Percentiles rank a stretch among this genome's conserved stretches.
phyloP scores from a whole-genome alignment of 1,284 basidiomycete species.

The Tilletia horrida region DNA sequence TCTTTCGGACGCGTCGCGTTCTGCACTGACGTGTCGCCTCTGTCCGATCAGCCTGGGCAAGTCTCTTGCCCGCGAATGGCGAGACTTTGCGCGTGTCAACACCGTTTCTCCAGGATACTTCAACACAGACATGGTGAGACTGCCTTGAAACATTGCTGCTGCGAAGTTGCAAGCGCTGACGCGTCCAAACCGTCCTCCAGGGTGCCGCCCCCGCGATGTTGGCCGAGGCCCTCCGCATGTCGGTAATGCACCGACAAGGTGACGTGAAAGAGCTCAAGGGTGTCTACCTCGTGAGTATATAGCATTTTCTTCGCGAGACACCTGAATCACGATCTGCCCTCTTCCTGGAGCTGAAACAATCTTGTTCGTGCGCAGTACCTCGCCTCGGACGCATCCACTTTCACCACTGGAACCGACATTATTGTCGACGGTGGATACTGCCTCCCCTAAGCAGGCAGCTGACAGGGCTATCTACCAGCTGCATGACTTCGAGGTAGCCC shows the following conservation, averaged over 20 bases:
- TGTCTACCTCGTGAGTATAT: conserved; percentile 57
- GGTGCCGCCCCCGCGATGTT: conserved; percentile 22
- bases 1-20: not conserved
- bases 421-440: conserved; percentile 48
- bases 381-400: conserved; percentile 38
- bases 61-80: conserved; percentile 41
- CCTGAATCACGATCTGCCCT: not conserved
- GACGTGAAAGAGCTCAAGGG: conserved; percentile 52
- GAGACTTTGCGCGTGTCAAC: conserved; percentile 54
- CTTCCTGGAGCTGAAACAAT: too few species aligned
- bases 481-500: too few species aligned
- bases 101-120: conserved; percentile 54
- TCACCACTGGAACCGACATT: conserved; percentile 37
- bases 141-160: not conserved
- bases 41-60: conserved; percentile 29
- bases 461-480: too few species aligned
- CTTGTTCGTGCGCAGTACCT: conserved; percentile 26
- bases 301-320: conserved; percentile 66
- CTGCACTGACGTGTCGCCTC: not conserved
- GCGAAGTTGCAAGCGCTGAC: not conserved
- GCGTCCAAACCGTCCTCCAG: not conserved
- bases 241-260: conserved; percentile 45
- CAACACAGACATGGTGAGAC: conserved; percentile 43
- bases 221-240: conserved; percentile 36
- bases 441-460: conserved; percentile 23